Evolutionary conservation across 441 rosid species (phyloP).

Genomic region (Erodium moschatum): DNA sequence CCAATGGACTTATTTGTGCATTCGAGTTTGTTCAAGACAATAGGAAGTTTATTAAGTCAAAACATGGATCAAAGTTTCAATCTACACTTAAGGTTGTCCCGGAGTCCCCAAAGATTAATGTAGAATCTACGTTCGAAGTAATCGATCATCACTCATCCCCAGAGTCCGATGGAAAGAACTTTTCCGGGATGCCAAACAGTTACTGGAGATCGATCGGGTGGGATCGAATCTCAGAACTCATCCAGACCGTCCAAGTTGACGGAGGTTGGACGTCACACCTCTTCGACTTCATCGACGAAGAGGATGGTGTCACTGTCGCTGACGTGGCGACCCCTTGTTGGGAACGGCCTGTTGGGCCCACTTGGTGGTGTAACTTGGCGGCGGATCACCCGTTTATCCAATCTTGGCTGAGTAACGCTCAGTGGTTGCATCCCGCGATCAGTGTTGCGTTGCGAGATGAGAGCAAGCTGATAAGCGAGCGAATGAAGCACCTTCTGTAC

Average conservation of each 20-base stretch:
- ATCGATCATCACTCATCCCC: neutral
- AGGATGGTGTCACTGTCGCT: constrained; percentile 37
- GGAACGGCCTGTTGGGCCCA: constrained; percentile 48
- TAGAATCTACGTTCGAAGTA: neutral
- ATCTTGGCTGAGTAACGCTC: constrained; percentile 44
- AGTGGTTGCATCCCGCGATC: constrained; percentile 55
- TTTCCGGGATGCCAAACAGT: constrained; percentile 19
- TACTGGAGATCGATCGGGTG: constrained; percentile 48
- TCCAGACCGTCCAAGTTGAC: constrained; percentile 35
- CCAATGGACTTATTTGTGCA: constrained; percentile 44
- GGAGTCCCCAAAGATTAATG: constrained; percentile 7
- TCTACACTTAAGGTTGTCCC: constrained; percentile 9
- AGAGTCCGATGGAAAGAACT: constrained; percentile 2
- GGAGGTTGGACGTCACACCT: constrained; percentile 26
- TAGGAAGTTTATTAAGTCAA: constrained; percentile 21
- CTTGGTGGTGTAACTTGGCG: constrained; percentile 58
- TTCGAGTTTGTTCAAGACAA: constrained; percentile 33
- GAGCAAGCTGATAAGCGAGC: constrained; percentile 45
- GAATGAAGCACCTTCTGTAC: constrained; percentile 58
- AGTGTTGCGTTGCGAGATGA: constrained; percentile 43
- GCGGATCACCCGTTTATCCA: constrained; percentile 35
- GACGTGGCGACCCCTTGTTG: constrained; percentile 49
- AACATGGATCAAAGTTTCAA: constrained; percentile 18
- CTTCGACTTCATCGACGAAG: constrained; percentile 23
- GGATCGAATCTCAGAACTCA: constrained; percentile 42